Conservation (phyloP, 1,284 basidiomycete genomes). For the Puccinia brachypodii region DNA sequence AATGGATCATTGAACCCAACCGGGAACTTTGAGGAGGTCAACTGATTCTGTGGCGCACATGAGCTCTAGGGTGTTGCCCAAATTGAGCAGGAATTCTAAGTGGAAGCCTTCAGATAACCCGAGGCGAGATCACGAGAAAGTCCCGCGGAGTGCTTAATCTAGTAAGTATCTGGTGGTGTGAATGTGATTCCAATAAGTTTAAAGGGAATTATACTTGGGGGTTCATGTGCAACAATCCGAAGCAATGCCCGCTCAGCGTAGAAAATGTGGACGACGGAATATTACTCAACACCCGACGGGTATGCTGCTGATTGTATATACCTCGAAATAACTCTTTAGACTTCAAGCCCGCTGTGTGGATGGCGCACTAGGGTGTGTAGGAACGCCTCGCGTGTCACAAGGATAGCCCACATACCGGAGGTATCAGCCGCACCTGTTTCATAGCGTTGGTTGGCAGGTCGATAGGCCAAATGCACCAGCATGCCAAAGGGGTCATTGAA, state of each 20-base stretch:
- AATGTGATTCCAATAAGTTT: not conserved
- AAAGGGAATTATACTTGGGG: not conserved
- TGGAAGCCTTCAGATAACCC: not conserved
- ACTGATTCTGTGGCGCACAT: conserved; percentile 13
- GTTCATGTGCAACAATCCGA: not conserved
- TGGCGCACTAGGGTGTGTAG: not conserved
- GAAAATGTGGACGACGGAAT: not conserved
- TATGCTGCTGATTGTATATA: not conserved
- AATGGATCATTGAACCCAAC: conserved; percentile 12
- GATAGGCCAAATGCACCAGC: not conserved
- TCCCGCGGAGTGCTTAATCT: conserved; percentile 4
- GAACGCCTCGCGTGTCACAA: conserved; percentile 6
- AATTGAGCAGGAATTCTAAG: not conserved
- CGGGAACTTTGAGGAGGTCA: not conserved
- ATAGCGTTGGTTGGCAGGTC: not conserved
- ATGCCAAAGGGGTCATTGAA: not conserved
- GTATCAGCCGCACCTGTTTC: conserved; percentile 16
- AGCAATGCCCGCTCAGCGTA: not conserved
- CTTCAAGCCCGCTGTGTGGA: not conserved
- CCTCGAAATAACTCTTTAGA: not conserved
- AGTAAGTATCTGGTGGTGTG: conserved; percentile 6
- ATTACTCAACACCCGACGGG: conserved; percentile 7
- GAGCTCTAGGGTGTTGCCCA: not conserved
- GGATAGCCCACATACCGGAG: not conserved
- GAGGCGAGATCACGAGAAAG: not conserved